Base-by-base conservation (phyloP, 2,329 filamentous ascomycete species). In the Scedosporium boydii region DNA sequence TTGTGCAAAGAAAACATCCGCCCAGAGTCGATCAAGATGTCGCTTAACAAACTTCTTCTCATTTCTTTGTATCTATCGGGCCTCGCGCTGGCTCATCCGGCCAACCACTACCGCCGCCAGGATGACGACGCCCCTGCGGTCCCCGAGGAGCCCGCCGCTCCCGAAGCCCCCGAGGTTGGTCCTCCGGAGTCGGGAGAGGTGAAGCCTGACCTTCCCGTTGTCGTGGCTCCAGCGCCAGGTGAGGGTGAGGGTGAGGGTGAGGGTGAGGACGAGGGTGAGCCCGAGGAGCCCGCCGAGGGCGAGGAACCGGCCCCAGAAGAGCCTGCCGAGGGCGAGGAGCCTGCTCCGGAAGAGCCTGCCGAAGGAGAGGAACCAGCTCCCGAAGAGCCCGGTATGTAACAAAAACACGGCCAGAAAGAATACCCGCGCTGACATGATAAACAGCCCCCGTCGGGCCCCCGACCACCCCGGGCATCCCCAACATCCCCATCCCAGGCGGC, bases 1-100 rank as follows among this genome's bases (percentile, higher is more conserved):
- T 23, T 9, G 12, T 29, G 18, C 12, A 55, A 55, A 16, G 12
- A 18, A 18, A 14, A 23, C 12, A 55, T 55, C 51, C n/a, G 2
- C 6, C 18, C 44, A 3, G 6, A 48, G 16, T 18, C 3, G 23
- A 38, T 10, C 58, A 59, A 46, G 14, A 60, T 60, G 59, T 55
- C 51, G 51, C 27, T 60, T 34, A 60, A 60, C 44, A 60, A 44
- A 44, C 34, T 60, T 34, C n/a, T 29, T 34, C 59, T 60, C n/a
- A 16, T 51, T 34, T 34, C 59, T 18, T 34, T 60, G 26, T 60
- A 60, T 44, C 44, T 60, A 26, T 60, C 59, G 26, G 59, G 42
- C 59, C 51, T 51, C 10, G 59, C 59, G 21, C 44, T 60, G 2
- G 59, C 34, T 6, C 59, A 23, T 9, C 59, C 59, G 27, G 46